Conservation (phyloP, 1,284 basidiomycete genomes). For the Hypsizygus ulmarius region DNA sequence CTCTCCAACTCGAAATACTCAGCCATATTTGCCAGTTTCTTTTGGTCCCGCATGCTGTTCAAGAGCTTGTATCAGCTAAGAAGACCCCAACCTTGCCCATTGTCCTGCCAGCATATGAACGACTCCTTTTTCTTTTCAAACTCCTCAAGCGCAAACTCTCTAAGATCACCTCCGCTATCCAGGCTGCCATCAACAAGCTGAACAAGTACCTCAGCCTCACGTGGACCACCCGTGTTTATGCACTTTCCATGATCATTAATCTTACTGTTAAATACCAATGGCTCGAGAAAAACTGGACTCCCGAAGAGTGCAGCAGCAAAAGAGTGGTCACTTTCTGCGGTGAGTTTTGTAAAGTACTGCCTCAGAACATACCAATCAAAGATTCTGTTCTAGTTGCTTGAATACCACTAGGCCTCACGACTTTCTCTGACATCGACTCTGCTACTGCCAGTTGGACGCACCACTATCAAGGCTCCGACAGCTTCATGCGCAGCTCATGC, state of each 20-base stretch:
- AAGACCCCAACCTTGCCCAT: slow-evolving; percentile 21
- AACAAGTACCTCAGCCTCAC: slow-evolving; percentile 28
- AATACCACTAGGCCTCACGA: too few relatives aligned
- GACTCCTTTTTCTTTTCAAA: slow-evolving; percentile 13
- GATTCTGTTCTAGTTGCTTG: slow-evolving; percentile 1
- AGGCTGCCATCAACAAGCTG: slow-evolving; percentile 26
- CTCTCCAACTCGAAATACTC: slow-evolving; percentile 12
- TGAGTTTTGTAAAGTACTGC: background rate
- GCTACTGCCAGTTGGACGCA: too few relatives aligned
- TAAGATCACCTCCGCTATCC: slow-evolving; percentile 20
- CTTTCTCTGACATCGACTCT: too few relatives aligned
- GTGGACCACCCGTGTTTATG: slow-evolving; percentile 29
- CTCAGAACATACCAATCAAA: background rate
- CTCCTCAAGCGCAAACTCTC: slow-evolving; percentile 7
- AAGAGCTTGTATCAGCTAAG: slow-evolving; percentile 21
- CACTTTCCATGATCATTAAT: slow-evolving; percentile 25
- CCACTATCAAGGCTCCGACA: too few relatives aligned
- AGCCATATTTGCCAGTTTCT: slow-evolving; percentile 20
- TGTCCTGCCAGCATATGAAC: slow-evolving; percentile 22
- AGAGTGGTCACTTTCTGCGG: slow-evolving; percentile 1
- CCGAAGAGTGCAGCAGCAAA: slow-evolving; percentile 11
- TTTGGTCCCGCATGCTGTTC: slow-evolving; percentile 14
- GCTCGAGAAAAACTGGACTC: slow-evolving; percentile 20
- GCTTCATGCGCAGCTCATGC: too few relatives aligned
- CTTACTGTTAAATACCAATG: slow-evolving; percentile 24